phyloP scores from a whole-genome alignment of 768 basidiomycete species.

The Phaeolepiota aurea region DNA sequence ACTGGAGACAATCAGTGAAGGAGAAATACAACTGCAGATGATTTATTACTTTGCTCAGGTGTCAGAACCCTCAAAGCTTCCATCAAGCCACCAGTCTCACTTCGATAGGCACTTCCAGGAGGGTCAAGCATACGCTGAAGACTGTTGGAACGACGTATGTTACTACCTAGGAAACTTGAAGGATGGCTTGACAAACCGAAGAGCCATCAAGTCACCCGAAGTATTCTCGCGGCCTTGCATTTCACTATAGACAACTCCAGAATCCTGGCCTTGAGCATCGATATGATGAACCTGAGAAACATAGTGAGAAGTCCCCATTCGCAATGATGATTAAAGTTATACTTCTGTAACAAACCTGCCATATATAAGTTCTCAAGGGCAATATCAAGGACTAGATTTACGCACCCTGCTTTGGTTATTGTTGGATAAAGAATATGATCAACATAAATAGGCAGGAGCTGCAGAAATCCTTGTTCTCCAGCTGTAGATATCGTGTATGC shows the following conservation, averaged over 20 bases:
- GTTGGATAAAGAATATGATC: conserved; percentile 98
- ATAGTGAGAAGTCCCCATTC: conserved; percentile 6
- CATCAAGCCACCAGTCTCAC: conserved; percentile 97
- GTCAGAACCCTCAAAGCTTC: conserved; percentile 78
- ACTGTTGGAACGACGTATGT: conserved; percentile 31
- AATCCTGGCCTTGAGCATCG: conserved; percentile 82
- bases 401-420: conserved; percentile 77
- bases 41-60: conserved; percentile 86
- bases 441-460: conserved; percentile 80
- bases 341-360: conserved; percentile 50
- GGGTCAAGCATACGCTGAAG: conserved; percentile 79
- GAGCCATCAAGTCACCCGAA: conserved; percentile 82
- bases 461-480: conserved; percentile 85
- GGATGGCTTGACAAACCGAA: conserved; percentile 63
- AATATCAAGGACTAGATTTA: conserved; percentile 11
- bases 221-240: conserved; percentile 98
- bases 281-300: conserved; percentile 92
- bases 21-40: conserved; percentile 9
- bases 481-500: conserved; percentile 96
- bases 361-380: conserved; percentile 6
- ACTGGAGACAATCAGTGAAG: conserved; percentile 38
- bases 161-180: too few species aligned
- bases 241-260: conserved; percentile 94
- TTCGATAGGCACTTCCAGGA: conserved; percentile 78
- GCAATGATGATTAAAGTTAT: not conserved